Conservation (phyloP, 805 yeast species). For the Candida ovalis region DNA sequence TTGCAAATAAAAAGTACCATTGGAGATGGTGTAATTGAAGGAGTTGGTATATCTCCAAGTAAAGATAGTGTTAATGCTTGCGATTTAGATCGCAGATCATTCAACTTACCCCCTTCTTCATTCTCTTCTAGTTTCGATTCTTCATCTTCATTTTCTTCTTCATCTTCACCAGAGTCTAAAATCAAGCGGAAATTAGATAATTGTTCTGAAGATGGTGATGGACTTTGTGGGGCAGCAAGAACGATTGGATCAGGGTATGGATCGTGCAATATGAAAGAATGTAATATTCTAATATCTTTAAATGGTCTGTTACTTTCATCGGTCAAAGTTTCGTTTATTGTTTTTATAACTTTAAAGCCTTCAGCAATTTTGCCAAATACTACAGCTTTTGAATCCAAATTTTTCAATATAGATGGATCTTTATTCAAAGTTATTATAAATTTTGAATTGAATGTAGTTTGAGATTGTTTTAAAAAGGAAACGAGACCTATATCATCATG, state of each 20-base stretch:
- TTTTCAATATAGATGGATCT: conserved; percentile 22
- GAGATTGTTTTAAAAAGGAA: conserved; percentile 11
- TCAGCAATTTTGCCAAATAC: conserved; percentile 52
- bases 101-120: not conserved
- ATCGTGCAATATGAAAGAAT: conserved; percentile 48
- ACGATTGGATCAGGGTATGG: conserved; percentile 42
- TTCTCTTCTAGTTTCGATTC: conserved; percentile 1
- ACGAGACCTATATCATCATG: conserved; percentile 35
- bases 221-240: conserved; percentile 26
- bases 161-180: conserved; percentile 20
- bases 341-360: conserved; percentile 44
- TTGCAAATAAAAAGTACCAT: conserved; percentile 60
- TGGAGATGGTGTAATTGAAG: conserved; percentile 58
- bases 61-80: conserved; percentile 61
- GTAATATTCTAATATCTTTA: conserved; percentile 49
- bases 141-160: conserved; percentile 18
- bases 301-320: conserved; percentile 41
- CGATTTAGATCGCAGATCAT: conserved; percentile 36
- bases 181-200: conserved; percentile 31
- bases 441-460: conserved; percentile 29
- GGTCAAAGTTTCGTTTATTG: conserved; percentile 35
- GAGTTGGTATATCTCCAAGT: conserved; percentile 59
- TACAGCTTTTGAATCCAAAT: conserved; percentile 18
- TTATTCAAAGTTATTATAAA: conserved; percentile 36
- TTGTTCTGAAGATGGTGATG: conserved; percentile 34